phyloP scores from a whole-genome alignment of 2,329 filamentous ascomycete species.

The Cladosporium cucumerinum region DNA sequence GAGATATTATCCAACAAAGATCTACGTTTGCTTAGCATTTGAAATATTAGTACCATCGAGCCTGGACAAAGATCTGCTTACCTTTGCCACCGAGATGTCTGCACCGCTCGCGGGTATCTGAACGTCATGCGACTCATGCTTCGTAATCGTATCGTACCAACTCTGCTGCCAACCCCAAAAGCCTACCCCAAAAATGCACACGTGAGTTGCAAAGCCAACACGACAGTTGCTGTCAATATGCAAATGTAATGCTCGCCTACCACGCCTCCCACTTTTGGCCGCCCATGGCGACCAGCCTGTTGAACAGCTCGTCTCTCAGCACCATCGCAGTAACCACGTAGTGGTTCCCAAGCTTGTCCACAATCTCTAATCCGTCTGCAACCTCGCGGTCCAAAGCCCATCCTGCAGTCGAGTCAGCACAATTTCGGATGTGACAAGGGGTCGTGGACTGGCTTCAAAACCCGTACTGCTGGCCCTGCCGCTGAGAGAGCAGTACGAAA shows the following conservation, averaged over 20 bases:
- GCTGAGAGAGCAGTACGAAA: too few species aligned
- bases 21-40: neutral
- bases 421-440: too few species aligned
- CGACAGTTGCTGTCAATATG: neutral
- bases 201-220: neutral
- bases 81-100: neutral
- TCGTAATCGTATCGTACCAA: slow-evolving; percentile 1
- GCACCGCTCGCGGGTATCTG: neutral
- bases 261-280: slow-evolving; percentile 80
- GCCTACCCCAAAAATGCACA: neutral
- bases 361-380: slow-evolving; percentile 69
- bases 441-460: too few species aligned
- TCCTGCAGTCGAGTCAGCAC: slow-evolving; percentile 39
- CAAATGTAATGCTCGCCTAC: slow-evolving; percentile 39
- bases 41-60: neutral
- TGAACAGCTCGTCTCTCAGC: slow-evolving; percentile 74
- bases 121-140: slow-evolving; percentile 3
- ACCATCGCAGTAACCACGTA: slow-evolving; percentile 68
- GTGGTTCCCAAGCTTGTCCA: slow-evolving; percentile 53
- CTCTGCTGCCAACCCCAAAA: neutral
- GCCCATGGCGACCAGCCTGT: slow-evolving; percentile 71
- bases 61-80: neutral
- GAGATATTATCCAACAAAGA: neutral
- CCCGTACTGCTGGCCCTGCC: too few species aligned
- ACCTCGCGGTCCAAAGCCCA: slow-evolving; percentile 74